Base-by-base conservation (phyloP, 2,329 filamentous ascomycete species). In the Arthrobotrys entomopaga region DNA sequence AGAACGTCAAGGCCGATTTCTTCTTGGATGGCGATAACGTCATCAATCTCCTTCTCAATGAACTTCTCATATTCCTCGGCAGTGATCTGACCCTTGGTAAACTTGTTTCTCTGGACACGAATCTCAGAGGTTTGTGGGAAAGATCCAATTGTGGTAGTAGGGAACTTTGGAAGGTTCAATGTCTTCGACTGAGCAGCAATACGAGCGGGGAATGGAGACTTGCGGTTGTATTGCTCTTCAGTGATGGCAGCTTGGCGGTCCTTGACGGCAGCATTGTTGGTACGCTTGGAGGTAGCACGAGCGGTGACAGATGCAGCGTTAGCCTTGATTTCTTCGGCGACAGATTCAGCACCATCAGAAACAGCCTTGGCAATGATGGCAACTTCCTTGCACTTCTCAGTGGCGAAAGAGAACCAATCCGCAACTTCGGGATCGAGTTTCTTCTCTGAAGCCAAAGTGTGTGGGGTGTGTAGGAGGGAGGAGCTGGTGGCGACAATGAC, bases 91-190 rank as follows among this genome's bases (percentile, higher is more conserved):
- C 91, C 91, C 90, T 99, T 99, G 87, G 93, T 96, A 87, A 97
- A 92, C 88, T 95, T 97, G 89, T 95, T 96, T 81, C 95, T 91
- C 85, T 93, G 89, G 80, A 96, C 85, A 85, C 95, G 93, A 85
- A 99, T 99, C 84, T 98, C 92, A 87, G 94, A 93, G 83, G 95
- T 99, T 87, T 99, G 95, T 79, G 95, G 95, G 91, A 99, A 99
- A 69, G 94, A 98, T 79, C 95, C 95, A 79, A 99, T 99, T 82
- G 95, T 99, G 83, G 95, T 99, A 82, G 95, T 99, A 77, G 95
- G 95, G 91, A 99, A 99, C 78, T 94, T 87, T 79, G 95, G 95
- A 76, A 99, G 91, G 82, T 91, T 93, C 81, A 99, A 91, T 84
- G 92, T 90, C 84, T 90, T 89, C 86, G 94, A 90, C 86, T 99